phyloP scores from a whole-genome alignment of 805 yeast species.

The Ogataea ganodermae region DNA sequence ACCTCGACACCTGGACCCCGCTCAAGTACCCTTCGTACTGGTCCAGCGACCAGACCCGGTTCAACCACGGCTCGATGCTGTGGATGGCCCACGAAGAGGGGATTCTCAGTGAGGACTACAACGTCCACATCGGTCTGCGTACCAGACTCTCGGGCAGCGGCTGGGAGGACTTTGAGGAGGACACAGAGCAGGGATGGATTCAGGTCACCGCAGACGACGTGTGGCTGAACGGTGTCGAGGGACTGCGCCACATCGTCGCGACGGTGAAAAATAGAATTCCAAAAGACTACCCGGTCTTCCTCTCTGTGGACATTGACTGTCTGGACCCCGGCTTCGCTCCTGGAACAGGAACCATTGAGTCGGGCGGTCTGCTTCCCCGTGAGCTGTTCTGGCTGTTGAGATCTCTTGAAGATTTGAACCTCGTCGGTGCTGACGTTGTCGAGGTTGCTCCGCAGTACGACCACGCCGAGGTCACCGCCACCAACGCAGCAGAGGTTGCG shows the following conservation, averaged over 20 bases:
- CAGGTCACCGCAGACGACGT: constrained; percentile 74
- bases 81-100: constrained; percentile 81
- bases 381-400: constrained; percentile 52
- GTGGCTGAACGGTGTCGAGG: constrained; percentile 62
- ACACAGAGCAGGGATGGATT: constrained; percentile 65
- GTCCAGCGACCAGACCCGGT: constrained; percentile 43
- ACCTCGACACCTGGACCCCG: constrained; percentile 82
- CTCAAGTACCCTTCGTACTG: constrained; percentile 56
- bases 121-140: constrained; percentile 76
- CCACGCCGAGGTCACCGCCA: constrained; percentile 62
- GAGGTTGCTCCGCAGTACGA: constrained; percentile 68
- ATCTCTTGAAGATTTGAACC: constrained; percentile 42
- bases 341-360: constrained; percentile 62
- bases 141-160: constrained; percentile 67
- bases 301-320: constrained; percentile 75
- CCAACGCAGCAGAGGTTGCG: constrained; percentile 71
- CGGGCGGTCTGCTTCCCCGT: constrained; percentile 60
- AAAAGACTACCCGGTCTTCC: constrained; percentile 64
- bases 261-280: constrained; percentile 58
- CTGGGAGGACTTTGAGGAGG: constrained; percentile 65
- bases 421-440: constrained; percentile 59
- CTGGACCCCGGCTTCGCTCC: constrained; percentile 60
- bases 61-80: constrained; percentile 84
- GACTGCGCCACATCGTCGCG: constrained; percentile 48
- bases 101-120: constrained; percentile 51